Evolutionary conservation across 441 rosid species (phyloP), one percentile per base, ranked within the genome.

Genomic region (Sinapis alba): DNA sequence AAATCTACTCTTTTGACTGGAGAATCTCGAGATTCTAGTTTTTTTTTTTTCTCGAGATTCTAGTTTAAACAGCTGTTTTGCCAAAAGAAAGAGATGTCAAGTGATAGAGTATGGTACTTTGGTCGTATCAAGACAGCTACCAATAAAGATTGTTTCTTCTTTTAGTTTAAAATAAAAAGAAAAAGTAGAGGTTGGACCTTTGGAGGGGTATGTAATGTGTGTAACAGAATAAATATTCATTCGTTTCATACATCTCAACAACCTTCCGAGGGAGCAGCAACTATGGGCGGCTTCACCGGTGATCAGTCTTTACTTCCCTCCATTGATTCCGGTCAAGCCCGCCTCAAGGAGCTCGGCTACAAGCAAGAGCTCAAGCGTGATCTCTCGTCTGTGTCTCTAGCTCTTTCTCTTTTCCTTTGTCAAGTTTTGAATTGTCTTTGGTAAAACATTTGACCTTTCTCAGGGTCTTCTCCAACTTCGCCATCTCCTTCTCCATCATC

Each of bases 311-410:
- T 4, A 0, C 4, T 21, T 50, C 61, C 64, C 21, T 32, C 77
- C 66, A 56, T 78, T 30, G 97, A 94, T 79, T 86, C 98, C n/a
- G 94, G 99, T 60, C 88, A 85, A 71, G 68, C 83, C 57, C 96
- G 98, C 56, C 92, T 91, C 69, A 83, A 68, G 56, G 90, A 95
- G 85, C 94, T 95, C 38, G 97, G 98, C 27, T 95, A 95, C 91
- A 92, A 95, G 82, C 98, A 91, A 83, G 98, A 92, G 68, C 98
- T 95, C 72, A 92, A 92, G 86, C 98, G 98, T 43, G 94, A 92
- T 57, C 93, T 92, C 79, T 95, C 96, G 96, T 91, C 86, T 73
- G 78, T 32, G 78, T 32, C 67, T 61, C 66, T 36, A 36, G 0
- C 27, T 6, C 72, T 69, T 50, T 74, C 61, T 41, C 30, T 16